phyloP scores from a whole-genome alignment of 176 grass and related monocot species.

The Bonia amplexicaulis region DNA sequence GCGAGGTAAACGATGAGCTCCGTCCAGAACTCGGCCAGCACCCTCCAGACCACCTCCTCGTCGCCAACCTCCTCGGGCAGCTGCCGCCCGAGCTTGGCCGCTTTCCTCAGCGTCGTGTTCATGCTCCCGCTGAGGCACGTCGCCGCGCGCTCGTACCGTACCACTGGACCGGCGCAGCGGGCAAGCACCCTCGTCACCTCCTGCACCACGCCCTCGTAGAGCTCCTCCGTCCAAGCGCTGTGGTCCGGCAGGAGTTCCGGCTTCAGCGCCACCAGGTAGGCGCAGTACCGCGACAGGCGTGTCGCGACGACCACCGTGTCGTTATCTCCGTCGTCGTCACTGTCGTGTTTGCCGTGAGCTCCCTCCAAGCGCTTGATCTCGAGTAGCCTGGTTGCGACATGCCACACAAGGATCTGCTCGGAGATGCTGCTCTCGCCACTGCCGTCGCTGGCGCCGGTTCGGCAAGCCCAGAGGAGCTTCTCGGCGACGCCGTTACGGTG shows the following conservation, averaged over 20 bases:
- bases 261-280: slow-evolving; percentile 40
- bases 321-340: neutral
- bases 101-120: slow-evolving; percentile 40
- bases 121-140: slow-evolving; percentile 36
- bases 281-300: slow-evolving; percentile 23
- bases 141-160: slow-evolving; percentile 28
- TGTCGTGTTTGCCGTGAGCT: neutral
- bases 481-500: slow-evolving; percentile 32
- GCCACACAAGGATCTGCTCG: slow-evolving; percentile 42
- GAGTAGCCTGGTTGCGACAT: slow-evolving; percentile 30
- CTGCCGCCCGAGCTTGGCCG: slow-evolving; percentile 32
- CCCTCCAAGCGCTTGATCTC: slow-evolving; percentile 28
- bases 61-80: slow-evolving; percentile 30
- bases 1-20: slow-evolving; percentile 43
- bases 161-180: slow-evolving; percentile 21
- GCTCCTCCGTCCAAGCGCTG: slow-evolving; percentile 36
- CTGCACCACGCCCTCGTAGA: slow-evolving; percentile 36
- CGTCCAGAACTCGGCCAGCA: slow-evolving; percentile 40
- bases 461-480: slow-evolving; percentile 37
- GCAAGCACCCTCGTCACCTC: slow-evolving; percentile 42
- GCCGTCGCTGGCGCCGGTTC: neutral
- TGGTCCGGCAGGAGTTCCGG: slow-evolving; percentile 40
- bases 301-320: slow-evolving; percentile 15
- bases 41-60: slow-evolving; percentile 21
- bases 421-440: slow-evolving; percentile 13